Evolutionary conservation across 192 early-diverging fungal species (phyloP).

Genomic region (Coemansia sp.): DNA sequence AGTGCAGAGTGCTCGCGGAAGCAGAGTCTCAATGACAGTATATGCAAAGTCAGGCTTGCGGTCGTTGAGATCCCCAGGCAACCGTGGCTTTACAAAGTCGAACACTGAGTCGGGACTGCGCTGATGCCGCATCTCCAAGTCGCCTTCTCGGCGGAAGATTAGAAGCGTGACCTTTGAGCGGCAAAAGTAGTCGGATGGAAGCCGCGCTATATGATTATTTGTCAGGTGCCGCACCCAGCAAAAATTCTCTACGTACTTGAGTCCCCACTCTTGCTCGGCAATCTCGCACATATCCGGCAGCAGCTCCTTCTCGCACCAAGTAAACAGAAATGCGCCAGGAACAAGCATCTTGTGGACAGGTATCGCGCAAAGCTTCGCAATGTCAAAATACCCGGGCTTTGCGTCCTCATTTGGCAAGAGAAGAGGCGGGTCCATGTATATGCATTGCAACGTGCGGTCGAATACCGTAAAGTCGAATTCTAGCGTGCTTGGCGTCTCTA

Average conservation of each 20-base stretch:
- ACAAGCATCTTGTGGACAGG: conserved; percentile 65
- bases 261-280: conserved; percentile 72
- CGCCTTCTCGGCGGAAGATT: conserved; percentile 90
- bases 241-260: conserved; percentile 96
- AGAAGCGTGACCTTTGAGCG: conserved; percentile 85
- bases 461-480: conserved; percentile 47
- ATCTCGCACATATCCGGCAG: conserved; percentile 76
- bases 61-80: conserved; percentile 53
- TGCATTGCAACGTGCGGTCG: conserved; percentile 75
- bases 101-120: conserved; percentile 93
- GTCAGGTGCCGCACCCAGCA: conserved; percentile 87
- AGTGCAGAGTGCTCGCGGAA: conserved; percentile 75
- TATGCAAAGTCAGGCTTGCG: conserved; percentile 86
- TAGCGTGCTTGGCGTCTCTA: conserved; percentile 30
- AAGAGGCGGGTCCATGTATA: conserved; percentile 93
- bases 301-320: conserved; percentile 94
- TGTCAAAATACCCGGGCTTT: conserved; percentile 41
- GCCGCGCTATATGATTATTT: conserved; percentile 78
- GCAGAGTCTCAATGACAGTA: conserved; percentile 84
- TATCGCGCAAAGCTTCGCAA: conserved; percentile 33
- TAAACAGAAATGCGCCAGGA: conserved; percentile 83
- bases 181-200: conserved; percentile 75
- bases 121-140: conserved; percentile 89
- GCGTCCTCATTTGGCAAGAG: conserved; percentile 47
- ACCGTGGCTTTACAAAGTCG: conserved; percentile 85